Conservation (phyloP, 2,329 filamentous ascomycete species). For the Apiospora marii region DNA sequence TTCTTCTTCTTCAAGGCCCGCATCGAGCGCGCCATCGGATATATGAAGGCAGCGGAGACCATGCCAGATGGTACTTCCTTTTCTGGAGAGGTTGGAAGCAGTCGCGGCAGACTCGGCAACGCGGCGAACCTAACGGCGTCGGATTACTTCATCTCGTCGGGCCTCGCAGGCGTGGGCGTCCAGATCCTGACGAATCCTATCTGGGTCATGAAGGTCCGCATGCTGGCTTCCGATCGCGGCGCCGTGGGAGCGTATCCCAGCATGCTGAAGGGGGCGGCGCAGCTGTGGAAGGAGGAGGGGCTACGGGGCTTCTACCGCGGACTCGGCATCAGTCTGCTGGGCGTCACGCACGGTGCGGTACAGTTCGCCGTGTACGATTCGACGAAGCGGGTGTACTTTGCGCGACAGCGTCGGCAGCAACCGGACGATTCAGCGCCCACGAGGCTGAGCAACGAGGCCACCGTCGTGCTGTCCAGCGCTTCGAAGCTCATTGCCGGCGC, state of each 20-base stretch:
- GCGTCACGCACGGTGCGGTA: slow-evolving; percentile 90
- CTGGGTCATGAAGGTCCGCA: slow-evolving; percentile 98
- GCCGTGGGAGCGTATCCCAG: slow-evolving; percentile 81
- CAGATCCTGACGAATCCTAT: slow-evolving; percentile 90
- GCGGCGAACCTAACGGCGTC: slow-evolving; percentile 56
- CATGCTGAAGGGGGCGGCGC: slow-evolving; percentile 73
- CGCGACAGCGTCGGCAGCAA: slow-evolving; percentile 42
- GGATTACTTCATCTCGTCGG: slow-evolving; percentile 85
- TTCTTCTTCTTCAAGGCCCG: slow-evolving; percentile 84
- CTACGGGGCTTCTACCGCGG: slow-evolving; percentile 86
- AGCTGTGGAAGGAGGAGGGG: slow-evolving; percentile 77
- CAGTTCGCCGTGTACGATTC: slow-evolving; percentile 96
- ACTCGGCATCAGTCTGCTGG: slow-evolving; percentile 81
- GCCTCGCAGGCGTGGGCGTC: slow-evolving; percentile 73
- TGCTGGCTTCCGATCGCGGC: slow-evolving; percentile 84
- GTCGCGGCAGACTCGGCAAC: neutral
- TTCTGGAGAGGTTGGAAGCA: neutral
- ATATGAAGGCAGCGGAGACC: slow-evolving; percentile 37
- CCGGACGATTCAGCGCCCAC: slow-evolving; percentile 36
- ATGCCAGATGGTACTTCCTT: too few species aligned
- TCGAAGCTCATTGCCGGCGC: slow-evolving; percentile 91
- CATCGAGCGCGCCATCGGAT: slow-evolving; percentile 56
- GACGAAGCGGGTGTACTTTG: slow-evolving; percentile 64
- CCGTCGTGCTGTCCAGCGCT: slow-evolving; percentile 78
- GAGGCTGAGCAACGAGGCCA: slow-evolving; percentile 74